Evolutionary conservation across 2,329 filamentous ascomycete species (phyloP).

Genomic region (Trichoderma koningiopsis): DNA sequence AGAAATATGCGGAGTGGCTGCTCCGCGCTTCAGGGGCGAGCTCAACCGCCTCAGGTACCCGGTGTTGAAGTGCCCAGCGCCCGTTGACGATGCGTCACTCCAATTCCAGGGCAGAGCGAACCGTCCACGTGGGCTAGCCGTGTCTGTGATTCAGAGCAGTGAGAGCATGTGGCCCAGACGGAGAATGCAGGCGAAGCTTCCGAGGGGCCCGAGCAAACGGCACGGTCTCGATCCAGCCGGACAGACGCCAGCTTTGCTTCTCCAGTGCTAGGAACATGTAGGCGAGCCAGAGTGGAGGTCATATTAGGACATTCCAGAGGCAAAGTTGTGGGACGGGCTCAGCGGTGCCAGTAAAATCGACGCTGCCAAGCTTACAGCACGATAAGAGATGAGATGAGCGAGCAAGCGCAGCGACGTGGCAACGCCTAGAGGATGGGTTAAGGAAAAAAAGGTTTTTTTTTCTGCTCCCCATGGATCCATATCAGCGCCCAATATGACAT

Average conservation of each 20-base stretch:
- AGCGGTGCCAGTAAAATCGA: not conserved
- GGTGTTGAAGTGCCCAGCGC: not conserved
- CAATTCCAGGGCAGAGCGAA: not conserved
- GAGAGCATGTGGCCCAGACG: not conserved
- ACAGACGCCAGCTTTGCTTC: constrained; percentile 13
- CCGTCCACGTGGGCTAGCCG: constrained; percentile 17
- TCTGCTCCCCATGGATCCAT: not conserved
- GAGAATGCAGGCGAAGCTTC: constrained; percentile 18
- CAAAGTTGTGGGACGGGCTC: constrained; percentile 19
- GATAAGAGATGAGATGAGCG: constrained; percentile 1
- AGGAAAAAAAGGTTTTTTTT: not conserved
- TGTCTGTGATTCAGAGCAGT: not conserved
- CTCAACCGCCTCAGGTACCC: not conserved
- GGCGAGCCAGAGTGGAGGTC: constrained; percentile 17
- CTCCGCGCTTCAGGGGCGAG: not conserved
- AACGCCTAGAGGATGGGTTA: not conserved
- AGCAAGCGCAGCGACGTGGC: constrained; percentile 6
- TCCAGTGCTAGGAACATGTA: constrained; percentile 7
- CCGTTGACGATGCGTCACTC: not conserved
- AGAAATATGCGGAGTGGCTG: constrained; percentile 6
- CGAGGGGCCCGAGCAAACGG: constrained; percentile 23
- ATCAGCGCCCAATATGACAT: not conserved
- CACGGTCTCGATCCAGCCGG: constrained; percentile 21
- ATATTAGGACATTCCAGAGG: constrained; percentile 19
- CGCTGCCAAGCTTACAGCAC: not conserved